phyloP scores from a whole-genome alignment of 305 asterid species.

The Fraxinus greggii region DNA sequence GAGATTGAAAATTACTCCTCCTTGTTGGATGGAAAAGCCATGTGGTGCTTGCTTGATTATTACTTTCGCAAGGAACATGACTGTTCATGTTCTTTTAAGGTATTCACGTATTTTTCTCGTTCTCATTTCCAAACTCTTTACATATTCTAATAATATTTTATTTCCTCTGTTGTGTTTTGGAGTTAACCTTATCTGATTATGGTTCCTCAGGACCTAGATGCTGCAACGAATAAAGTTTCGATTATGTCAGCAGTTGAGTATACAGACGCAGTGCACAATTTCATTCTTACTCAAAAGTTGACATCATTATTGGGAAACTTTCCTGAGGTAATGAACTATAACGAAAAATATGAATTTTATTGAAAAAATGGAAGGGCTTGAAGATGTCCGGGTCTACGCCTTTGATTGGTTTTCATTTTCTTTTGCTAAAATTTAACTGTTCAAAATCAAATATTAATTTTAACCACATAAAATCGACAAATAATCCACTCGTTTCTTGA shows the following conservation, averaged over 20 bases:
- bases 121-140: conserved; percentile 2
- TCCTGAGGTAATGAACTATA: conserved; percentile 87
- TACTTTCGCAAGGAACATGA: conserved; percentile 81
- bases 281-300: conserved; percentile 85
- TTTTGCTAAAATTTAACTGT: not conserved
- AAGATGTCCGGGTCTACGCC: not conserved
- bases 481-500: not conserved
- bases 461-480: not conserved
- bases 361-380: not conserved
- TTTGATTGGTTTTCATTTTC: not conserved
- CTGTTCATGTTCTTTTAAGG: conserved; percentile 66
- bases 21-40: conserved; percentile 89
- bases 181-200: conserved; percentile 19
- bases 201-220: conserved; percentile 51
- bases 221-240: conserved; percentile 58
- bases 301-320: conserved; percentile 85
- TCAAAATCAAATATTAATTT: not conserved
- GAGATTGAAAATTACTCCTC: conserved; percentile 72
- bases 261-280: conserved; percentile 96
- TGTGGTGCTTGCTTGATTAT: conserved; percentile 99
- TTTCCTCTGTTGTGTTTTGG: not conserved
- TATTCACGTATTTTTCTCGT: conserved; percentile 25
- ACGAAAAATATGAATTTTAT: conserved; percentile 8
- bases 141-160: not conserved
- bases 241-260: conserved; percentile 86